phyloP scores from a whole-genome alignment of 2,329 filamentous ascomycete species.

The Nemania sp. region DNA sequence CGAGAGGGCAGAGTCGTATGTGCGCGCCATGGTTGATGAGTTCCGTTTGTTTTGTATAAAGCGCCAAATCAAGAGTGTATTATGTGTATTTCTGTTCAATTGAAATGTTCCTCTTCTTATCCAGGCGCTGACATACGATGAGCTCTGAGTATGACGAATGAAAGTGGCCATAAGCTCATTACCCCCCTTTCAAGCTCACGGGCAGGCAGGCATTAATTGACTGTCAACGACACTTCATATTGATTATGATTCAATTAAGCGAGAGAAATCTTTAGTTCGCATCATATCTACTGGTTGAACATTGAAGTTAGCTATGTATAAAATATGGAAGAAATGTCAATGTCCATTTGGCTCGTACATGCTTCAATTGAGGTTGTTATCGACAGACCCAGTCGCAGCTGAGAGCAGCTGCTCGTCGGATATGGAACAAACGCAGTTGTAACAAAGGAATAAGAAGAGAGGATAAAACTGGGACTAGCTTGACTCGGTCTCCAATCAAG shows the following conservation, averaged over 20 bases:
- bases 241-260: not conserved
- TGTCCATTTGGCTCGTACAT: not conserved
- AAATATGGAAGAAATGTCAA: not conserved
- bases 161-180: constrained; percentile 23
- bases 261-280: not conserved
- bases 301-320: not conserved
- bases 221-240: constrained; percentile 3
- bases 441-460: not conserved
- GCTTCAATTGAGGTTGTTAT: not conserved
- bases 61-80: not conserved
- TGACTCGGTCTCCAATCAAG: not conserved
- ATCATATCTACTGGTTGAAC: not conserved
- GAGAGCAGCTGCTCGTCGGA: constrained; percentile 22
- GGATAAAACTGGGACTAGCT: not conserved
- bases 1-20: constrained; percentile 75
- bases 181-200: constrained; percentile 8
- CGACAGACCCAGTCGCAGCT: constrained; percentile 15
- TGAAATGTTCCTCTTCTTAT: constrained; percentile 1
- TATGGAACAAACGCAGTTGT: not conserved
- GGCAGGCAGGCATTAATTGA: not conserved
- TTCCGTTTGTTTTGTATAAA: not conserved
- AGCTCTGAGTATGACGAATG: constrained; percentile 10
- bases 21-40: constrained; percentile 50
- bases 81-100: not conserved
- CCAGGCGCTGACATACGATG: constrained; percentile 6